These are phyloP conservation scores for Emiliania huxleyi DNA, from an alignment of 78 protist species.

Conservation along the genomic window DNA sequence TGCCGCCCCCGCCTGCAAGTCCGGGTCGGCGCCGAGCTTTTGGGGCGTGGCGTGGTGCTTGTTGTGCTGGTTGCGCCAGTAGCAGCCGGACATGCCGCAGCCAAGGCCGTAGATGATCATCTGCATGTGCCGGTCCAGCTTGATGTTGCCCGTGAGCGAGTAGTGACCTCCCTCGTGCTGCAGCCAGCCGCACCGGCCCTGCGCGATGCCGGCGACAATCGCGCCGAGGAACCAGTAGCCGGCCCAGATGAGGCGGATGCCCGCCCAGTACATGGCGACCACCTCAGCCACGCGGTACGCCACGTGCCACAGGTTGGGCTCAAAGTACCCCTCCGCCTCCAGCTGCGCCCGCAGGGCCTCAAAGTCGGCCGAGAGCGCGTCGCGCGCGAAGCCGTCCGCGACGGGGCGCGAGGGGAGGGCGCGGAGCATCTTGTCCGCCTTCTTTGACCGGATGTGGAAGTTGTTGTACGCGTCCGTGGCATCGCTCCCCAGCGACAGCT, in stretches of 20 bases:
- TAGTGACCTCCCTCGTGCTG: conserved; percentile 51
- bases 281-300: conserved; percentile 19
- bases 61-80: conserved; percentile 46
- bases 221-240: background rate
- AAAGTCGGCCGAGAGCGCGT: background rate
- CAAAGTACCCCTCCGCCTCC: conserved; percentile 34
- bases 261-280: background rate
- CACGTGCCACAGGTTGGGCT: conserved; percentile 10
- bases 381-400: background rate
- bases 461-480: conserved; percentile 31
- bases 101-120: background rate
- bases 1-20: background rate
- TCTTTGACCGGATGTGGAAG: conserved; percentile 10
- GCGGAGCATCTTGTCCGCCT: conserved; percentile 22
- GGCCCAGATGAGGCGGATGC: background rate
- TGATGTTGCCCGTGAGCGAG: conserved; percentile 32
- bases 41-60: conserved; percentile 52
- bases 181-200: conserved; percentile 54
- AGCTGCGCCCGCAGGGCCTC: background rate
- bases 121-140: background rate
- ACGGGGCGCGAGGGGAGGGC: background rate
- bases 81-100: conserved; percentile 27
- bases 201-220: background rate
- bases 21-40: conserved; percentile 42
- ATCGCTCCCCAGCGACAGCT: background rate